Evolutionary conservation across 768 basidiomycete species (phyloP), one percentile per base, ranked within the genome.

Genomic region (Lactifluus rugatus): DNA sequence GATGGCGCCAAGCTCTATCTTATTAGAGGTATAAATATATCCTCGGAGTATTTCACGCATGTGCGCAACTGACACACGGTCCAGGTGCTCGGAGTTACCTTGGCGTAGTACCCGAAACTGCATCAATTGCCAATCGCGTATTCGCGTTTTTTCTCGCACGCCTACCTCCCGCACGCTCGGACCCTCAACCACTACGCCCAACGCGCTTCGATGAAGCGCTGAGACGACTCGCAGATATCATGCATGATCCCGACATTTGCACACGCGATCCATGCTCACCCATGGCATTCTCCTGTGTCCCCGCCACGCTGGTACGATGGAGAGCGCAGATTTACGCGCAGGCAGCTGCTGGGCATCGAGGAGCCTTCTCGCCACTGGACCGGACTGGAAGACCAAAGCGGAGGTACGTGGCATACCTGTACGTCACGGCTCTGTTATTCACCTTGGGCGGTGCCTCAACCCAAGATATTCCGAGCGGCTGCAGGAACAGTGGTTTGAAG

Each of bases 111-210:
- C 66, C 66, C 2, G 57, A 63, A 16, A 52, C 19, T 11, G 64
- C 66, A 6, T 62, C 66, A 2, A 63, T 67, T 47, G 51, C 65
- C 31, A 64, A 67, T 47, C 63, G 66, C 3, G 66, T 67, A 8
- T 66, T 64, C 45, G 56, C 60, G 11, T 54, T 53, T 17, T 67
- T 67, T 56, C 62, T 67, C 19, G 36, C 57, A 11, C 51, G 57
- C 4, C 60, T 57, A 10, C 61, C 66, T 14, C 48, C 48, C 41
- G 34, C 31, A n/a, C 53, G 51, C 14, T 56, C 61, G 2, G 54
- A 62, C 17, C 37, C 55, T 5, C 21, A 17, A 9, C 31, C 57
- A 6, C 17, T 48, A 13, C 34, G 50, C 1, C 11, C 51, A 2
- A 14, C 13, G 2, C 48, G 42, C 11, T 28, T 62, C 31, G n/a